Base-by-base conservation (phyloP, 2,329 filamentous ascomycete genomes). In the Aschersonia sp. region DNA sequence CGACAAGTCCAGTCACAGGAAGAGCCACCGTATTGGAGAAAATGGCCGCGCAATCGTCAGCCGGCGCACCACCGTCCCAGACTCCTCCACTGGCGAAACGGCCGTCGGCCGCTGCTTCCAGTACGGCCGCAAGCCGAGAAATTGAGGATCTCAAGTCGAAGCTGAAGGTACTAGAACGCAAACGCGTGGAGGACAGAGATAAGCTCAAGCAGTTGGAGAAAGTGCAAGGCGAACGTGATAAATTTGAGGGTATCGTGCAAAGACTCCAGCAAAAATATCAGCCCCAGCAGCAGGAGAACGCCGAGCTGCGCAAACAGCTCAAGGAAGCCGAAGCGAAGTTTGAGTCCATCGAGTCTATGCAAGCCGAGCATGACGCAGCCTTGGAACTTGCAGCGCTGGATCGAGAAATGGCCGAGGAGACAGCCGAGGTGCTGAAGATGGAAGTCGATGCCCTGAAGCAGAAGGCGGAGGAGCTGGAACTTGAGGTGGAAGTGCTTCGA, bases 361-460 rank as follows among this genome's bases (percentile, higher is more conserved):
- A 92, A 59, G 45, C 85, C 6, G 88, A 95, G 54, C 82, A 94
- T 62, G 92, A 97, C 32, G 77, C 82, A 4, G 78, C 84, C 6
- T 68, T 95, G 58, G 92, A 98, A 65, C 77, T 92, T 64, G 87
- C 88, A 6, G 83, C 86, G 0, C 70, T 98, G 30, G 92, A 98
- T 60, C 80, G 87, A 43, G 90, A 98, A 63, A 94, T 97, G 85
- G 92, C 92, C 0, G 89, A 98, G 63, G 90, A 95, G 64, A 87
- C 81, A 42, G 83, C 86, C 1, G 92, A 97, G 54, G 79, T 83
- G 14, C 71, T 84, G 45, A 92, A 88, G 61, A 74, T 77, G 1
- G 89, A 98, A 59, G 69, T 94, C 30, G 85, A 94, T 39, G 74
- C 79, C 2, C 63, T 94, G 47, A 86, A 87, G 57, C 68, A 77